Base-by-base conservation (phyloP, 129 eudicot species). In the Erigeron canadensis region DNA sequence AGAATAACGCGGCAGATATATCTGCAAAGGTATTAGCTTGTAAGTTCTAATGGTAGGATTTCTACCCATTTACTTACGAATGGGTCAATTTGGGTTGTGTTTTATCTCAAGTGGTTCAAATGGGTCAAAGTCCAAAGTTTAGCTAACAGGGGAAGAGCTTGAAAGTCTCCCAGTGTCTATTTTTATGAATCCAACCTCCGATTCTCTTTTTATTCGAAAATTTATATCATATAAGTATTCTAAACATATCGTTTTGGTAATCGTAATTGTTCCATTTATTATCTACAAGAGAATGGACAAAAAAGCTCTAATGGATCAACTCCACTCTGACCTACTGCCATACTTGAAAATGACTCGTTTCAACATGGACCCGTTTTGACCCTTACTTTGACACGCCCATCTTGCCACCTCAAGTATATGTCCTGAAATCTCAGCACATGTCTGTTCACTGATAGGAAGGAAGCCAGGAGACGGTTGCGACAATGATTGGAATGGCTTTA, bases 381-480 rank as follows among this genome's bases (percentile, higher is more conserved):
- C 34, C 34, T 28, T 28, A 28, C 34, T 3, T 28, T 28, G 34
- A 28, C 34, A 0, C 34, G 3, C 34, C 3, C 34, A 28, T 28
- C 34, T 28, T 28, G 34, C 34, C 34, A 2, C 34, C 34, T 28
- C 56, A 50, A n/a, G 7, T 50, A 12, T 50, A 50, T 50, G 56
- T 50, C 56, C 17, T 8, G 7, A 12, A 50, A 50, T 15, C 56
- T 50, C 17, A 50, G 34, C 34, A 28, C 19, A 50, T 15, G 17
- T 50, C 17, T 13, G 6, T 50, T 50, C 17, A 18, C 13, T 56
- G 51, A 53, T 63, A 95, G 99, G 99, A 95, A 88, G 99, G 99
- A 79, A 95, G 99, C 77, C 99, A 95, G 78, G 97, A 95, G 84
- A 95, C 99, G 4, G 81, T 95, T 57, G 99, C 99, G 54, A 95